A percentile compares a stretch with the other conserved stretches of the same genome.
Evolutionary conservation across 345 rosid genomes (phyloP).

Genomic region (Nasturtium officinale): DNA sequence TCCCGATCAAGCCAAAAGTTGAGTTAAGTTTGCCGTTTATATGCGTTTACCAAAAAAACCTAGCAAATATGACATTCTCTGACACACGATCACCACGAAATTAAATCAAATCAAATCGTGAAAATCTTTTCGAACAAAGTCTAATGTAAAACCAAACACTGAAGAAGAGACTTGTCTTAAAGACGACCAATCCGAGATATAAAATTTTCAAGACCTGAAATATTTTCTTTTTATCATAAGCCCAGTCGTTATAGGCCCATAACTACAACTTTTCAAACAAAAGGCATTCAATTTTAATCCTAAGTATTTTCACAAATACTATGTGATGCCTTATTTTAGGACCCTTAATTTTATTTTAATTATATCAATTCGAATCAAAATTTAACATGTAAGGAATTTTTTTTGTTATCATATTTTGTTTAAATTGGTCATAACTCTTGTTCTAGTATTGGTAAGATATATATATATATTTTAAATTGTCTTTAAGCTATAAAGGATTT

Average conservation of each 20-base stretch:
- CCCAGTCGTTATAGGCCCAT: not conserved
- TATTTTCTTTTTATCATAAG: not conserved
- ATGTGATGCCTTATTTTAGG: not conserved
- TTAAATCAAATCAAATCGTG: not conserved
- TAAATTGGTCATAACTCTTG: not conserved
- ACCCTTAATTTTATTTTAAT: not conserved
- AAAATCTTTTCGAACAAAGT: not conserved
- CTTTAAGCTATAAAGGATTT: too few relatives aligned
- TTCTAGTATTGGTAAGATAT: not conserved
- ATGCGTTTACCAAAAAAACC: not conserved
- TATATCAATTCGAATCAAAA: not conserved
- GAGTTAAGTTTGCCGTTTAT: not conserved
- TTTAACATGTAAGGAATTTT: not conserved
- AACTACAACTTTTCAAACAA: not conserved
- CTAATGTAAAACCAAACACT: not conserved
- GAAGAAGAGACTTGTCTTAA: not conserved
- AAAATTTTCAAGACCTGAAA: not conserved
- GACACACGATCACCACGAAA: not conserved
- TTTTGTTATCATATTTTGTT: not conserved
- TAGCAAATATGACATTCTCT: too few relatives aligned
- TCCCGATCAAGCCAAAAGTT: not conserved
- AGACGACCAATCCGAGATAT: not conserved
- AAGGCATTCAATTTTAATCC: not conserved
- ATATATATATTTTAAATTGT: too few relatives aligned
- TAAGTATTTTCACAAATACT: not conserved